Percentiles rank a stretch among this genome's conserved stretches.
Conservation (phyloP, 2,329 filamentous ascomycete genomes). For the Pseudogymnoascus sp. region DNA sequence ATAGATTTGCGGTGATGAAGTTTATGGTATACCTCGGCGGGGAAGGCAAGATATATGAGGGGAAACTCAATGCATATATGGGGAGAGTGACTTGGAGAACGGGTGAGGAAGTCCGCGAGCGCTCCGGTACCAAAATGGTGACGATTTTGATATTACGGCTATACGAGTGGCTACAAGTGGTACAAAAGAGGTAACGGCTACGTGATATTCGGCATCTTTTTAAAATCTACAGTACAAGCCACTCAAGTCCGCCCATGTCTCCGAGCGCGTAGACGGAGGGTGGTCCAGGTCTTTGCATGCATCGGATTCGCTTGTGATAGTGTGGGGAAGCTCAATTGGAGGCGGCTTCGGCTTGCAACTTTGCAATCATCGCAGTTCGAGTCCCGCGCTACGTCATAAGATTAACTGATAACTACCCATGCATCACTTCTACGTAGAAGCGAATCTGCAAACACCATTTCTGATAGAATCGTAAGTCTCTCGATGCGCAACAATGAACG, state of each 20-base stretch:
- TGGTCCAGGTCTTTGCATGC: neutral
- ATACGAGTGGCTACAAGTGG: neutral
- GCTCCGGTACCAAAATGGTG: slow-evolving; percentile 2
- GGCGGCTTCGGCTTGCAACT: neutral
- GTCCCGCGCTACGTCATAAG: neutral
- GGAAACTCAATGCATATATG: slow-evolving; percentile 10
- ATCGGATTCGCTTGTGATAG: slow-evolving; percentile 10
- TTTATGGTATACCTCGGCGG: slow-evolving; percentile 1
- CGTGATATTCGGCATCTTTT: neutral
- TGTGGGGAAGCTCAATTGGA: slow-evolving; percentile 9
- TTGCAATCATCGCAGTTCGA: neutral
- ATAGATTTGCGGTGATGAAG: slow-evolving; percentile 1
- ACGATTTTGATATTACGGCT: slow-evolving; percentile 4
- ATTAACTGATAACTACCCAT: neutral
- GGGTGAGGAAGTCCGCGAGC: slow-evolving; percentile 8
- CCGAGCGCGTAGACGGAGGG: slow-evolving; percentile 6
- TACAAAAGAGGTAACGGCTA: neutral
- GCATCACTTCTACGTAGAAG: neutral
- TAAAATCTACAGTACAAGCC: neutral
- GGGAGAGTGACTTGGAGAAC: neutral
- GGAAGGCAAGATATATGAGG: slow-evolving; percentile 9
- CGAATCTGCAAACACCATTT: neutral
- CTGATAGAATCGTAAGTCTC: neutral
- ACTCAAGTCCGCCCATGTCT: neutral
- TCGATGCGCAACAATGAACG: neutral